Conservation (phyloP, 805 yeast species). For the Yarrowia divulgata region DNA sequence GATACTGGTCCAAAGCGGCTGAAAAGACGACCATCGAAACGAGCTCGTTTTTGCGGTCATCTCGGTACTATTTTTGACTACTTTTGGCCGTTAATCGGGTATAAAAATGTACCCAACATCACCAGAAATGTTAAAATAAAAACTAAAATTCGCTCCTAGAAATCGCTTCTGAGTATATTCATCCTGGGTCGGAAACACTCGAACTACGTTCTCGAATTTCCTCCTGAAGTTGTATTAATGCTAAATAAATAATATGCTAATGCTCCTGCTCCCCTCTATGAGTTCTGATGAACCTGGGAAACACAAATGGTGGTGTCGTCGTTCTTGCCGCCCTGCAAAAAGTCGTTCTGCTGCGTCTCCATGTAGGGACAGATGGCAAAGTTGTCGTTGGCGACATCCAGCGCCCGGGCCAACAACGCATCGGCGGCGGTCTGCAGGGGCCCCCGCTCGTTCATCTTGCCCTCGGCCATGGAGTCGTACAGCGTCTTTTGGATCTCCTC, state of each 20-base stretch:
- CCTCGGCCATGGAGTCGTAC: conserved; percentile 33
- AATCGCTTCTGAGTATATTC: no score
- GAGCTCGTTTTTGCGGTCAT: no score
- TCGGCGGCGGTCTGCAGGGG: conserved; percentile 42
- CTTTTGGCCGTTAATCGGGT: no score
- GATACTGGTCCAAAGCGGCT: no score
- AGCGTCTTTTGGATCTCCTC: conserved; percentile 41
- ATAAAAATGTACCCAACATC: no score
- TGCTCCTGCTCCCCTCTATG: conserved; percentile 17
- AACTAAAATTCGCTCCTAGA: no score
- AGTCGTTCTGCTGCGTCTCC: conserved; percentile 11
- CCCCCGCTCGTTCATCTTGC: conserved; percentile 40
- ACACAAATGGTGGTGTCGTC: conserved; percentile 40
- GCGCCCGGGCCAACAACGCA: conserved; percentile 34
- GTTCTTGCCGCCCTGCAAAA: conserved; percentile 38
- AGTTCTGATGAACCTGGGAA: conserved; percentile 36
- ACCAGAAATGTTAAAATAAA: no score
- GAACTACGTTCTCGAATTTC: no score
- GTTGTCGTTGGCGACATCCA: conserved; percentile 41
- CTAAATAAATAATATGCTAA: conserved; percentile 29
- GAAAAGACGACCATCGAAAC: no score
- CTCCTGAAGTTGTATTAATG: no score
- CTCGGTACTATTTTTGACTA: no score
- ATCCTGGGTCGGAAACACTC: background rate
- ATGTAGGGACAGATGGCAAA: conserved; percentile 42